Conservation (phyloP, 768 basidiomycete genomes). For the Lentinula boryana region DNA sequence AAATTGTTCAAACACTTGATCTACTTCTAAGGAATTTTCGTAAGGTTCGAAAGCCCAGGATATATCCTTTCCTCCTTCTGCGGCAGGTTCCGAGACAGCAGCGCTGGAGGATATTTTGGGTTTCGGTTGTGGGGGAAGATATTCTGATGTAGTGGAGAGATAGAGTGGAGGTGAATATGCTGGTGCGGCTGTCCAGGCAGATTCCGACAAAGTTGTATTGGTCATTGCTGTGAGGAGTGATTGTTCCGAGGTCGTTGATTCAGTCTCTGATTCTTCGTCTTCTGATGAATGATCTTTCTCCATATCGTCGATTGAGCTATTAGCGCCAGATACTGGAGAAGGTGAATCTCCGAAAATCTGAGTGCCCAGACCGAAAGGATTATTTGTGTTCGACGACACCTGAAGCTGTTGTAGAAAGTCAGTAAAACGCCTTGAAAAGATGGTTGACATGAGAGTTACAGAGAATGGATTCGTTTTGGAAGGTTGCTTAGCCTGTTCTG, state of each 20-base stretch:
- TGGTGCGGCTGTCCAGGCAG: constrained; percentile 63
- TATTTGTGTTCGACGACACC: constrained; percentile 18
- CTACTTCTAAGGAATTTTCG: constrained; percentile 74
- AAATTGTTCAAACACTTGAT: constrained; percentile 85
- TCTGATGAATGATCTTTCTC: constrained; percentile 18
- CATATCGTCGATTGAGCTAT: constrained; percentile 5
- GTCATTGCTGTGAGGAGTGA: constrained; percentile 56
- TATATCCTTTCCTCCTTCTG: constrained; percentile 34
- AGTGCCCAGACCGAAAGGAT: constrained; percentile 52
- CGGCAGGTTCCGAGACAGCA: constrained; percentile 36
- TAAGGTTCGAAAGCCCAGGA: constrained; percentile 70
- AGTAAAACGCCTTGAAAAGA: not conserved
- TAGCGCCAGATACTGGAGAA: constrained; percentile 7
- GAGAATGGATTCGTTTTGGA: constrained; percentile 64
- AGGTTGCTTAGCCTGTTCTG: constrained; percentile 22
- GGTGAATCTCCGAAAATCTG: constrained; percentile 53
- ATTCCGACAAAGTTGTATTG: constrained; percentile 45
- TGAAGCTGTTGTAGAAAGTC: constrained; percentile 17
- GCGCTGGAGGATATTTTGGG: constrained; percentile 36
- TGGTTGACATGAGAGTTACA: constrained; percentile 28
- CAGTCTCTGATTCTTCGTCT: constrained; percentile 27
- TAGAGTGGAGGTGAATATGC: constrained; percentile 58
- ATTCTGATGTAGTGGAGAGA: constrained; percentile 70
- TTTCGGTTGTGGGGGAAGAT: constrained; percentile 54
- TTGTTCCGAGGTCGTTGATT: constrained; percentile 33